A percentile compares a stretch with the other conserved stretches of the same genome.
These are phyloP conservation scores for Salix brachista DNA, from an alignment of 345 rosid species.

Conservation along the genomic window DNA sequence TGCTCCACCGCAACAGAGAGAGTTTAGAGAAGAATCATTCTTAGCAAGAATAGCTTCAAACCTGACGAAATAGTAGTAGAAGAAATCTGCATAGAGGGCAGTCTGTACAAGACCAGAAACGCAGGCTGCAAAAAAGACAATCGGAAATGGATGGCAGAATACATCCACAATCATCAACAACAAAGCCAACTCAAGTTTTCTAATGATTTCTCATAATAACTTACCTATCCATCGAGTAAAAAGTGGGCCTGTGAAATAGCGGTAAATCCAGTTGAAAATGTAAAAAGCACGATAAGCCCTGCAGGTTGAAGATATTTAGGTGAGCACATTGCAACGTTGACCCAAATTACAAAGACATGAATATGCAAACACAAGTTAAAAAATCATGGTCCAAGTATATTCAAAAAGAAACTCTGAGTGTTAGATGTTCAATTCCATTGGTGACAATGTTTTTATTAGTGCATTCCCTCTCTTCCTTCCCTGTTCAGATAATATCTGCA, in stretches of 20 bases:
- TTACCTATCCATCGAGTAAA: slow-evolving; percentile 80
- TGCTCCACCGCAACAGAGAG: not conserved
- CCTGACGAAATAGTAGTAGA: slow-evolving; percentile 91
- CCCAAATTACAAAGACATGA: not conserved
- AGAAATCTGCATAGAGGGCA: slow-evolving; percentile 87
- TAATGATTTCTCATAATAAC: slow-evolving; percentile 3
- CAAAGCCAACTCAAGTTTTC: not conserved
- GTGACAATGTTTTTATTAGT: too few species aligned
- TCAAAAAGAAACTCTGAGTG: too few species aligned
- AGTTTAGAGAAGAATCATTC: not conserved
- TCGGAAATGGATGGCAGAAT: slow-evolving; percentile 6
- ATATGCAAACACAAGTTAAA: not conserved
- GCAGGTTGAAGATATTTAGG: slow-evolving; percentile 17
- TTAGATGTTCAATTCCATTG: too few species aligned
- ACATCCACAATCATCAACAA: not conserved
- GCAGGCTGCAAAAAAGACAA: slow-evolving; percentile 53
- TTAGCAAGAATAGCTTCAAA: slow-evolving; percentile 13
- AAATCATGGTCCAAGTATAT: not conserved
- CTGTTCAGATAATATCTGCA: too few species aligned
- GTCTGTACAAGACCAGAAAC: slow-evolving; percentile 81
- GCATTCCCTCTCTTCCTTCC: too few species aligned
- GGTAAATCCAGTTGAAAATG: slow-evolving; percentile 85
- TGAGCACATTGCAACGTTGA: not conserved
- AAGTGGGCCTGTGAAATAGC: slow-evolving; percentile 58
- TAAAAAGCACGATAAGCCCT: slow-evolving; percentile 87